Evolutionary conservation across 108 stramenopile genomes (phyloP), one percentile per base, ranked within the genome.

Genomic region (Bacterosira constricta): DNA sequence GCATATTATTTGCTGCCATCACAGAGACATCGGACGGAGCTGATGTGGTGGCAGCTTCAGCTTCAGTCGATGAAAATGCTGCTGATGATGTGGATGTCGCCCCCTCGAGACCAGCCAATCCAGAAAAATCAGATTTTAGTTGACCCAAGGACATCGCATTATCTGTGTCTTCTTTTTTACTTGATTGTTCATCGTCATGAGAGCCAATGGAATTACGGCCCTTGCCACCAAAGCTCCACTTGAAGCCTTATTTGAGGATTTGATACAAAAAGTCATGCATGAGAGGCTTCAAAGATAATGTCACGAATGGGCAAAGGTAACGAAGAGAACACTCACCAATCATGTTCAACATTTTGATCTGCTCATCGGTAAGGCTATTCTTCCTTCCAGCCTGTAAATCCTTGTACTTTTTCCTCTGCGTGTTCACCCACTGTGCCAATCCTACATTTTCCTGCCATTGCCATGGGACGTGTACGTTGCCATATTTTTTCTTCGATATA

Each of bases 391-490:
- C 75, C 30, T 21, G 35, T 30, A 68, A n/a, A 61, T 73, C 72
- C 37, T 73, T 73, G 58, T 79, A 73, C 35, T 76, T 76, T 37
- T 73, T 79, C 42, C 75, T 73, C 39, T 68, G 66, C 12, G 37
- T 44, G 49, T 79, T 73, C 29, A 73, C 71, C 71, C 71, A 79
- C 44, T 73, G 71, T 9, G 78, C 78, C 37, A 79, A 30, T 6
- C 49, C 23, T 29, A 73, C 25, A 68, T 79, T 67, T 26, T 79
- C 78, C 59, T 79, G 73, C 66, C 75, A 67, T 39, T 72, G 71
- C 71, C 71, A 72, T 1, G 71, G 71, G 5, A 82, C 81, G 26
- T 77, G 72, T 18, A 52, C 69, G 44, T 82, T 70, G 20, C 81
- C 81, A 52, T 63, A 63, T 31, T 62, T 29, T 30, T 63, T 27